Base-by-base conservation (phyloP, 2,329 filamentous ascomycete genomes). In the Fusarium oligoseptatum region DNA sequence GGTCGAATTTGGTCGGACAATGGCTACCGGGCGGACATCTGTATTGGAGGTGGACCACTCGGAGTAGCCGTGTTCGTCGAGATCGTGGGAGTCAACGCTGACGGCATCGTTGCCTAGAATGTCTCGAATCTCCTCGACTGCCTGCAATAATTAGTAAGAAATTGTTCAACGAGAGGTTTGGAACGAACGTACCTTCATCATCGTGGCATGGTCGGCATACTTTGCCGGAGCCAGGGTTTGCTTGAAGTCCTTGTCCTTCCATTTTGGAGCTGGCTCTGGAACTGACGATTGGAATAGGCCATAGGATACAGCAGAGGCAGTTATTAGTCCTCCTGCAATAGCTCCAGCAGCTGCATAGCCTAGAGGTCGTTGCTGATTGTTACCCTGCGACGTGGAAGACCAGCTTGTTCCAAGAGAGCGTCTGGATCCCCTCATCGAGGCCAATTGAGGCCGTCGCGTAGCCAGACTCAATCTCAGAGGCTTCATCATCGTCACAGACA, bases 11-110 rank as follows among this genome's bases (percentile, higher is more conserved):
- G 92, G 92, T 71, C 92, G 92, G 3, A 89, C 89, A 10, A 94
- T 87, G 1, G 92, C 91, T 7, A 92, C 88, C 0, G 92, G 91
- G 1, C 92, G 84, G 22, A 86, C 87, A 34, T 90, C 86, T 32
- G 90, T 89, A 77, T 94, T 94, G 76, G 92, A 88, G 1, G 90
- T 90, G 0, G 91, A 93, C 91, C 91, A 93, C 78, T 93, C 92
- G 0, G 92, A 93, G 80, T 90, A 91, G 15, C 92, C 91, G 78
- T 94, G 92, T 55, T 85, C 82, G 22, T 90, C 87, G 3, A 94
- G 83, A 52, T 91, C 91, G 48, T 92, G 90, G 50, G 89, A 85
- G 76, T 94, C 92, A 14, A 89, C 90, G 76, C 87, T 91, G 58
- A 94, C 88, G 2, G 87, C 81, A 62, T 92, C 90, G 43, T 90